Evolutionary conservation across 257 asterid species (phyloP), one percentile per base, ranked within the genome.

Genomic region (Plantago ovata): DNA sequence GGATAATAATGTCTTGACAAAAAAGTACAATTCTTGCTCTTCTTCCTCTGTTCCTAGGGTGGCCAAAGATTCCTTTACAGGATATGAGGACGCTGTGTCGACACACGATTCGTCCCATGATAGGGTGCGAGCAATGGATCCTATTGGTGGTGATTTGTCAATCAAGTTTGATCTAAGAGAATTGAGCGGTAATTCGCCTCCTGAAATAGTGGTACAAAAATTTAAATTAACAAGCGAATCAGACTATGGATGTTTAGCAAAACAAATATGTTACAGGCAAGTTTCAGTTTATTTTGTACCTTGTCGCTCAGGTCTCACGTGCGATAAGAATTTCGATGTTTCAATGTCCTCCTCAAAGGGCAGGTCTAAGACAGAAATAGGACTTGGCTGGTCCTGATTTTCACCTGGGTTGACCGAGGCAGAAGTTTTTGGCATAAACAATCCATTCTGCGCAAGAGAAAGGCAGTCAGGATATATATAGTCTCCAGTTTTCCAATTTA

Each of bases 101-200:
- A 74, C 48, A 66, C 82, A 76, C 21, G 84, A 72, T 53, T 83
- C 86, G 0, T 85, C 86, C 84, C 84, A 80, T 51, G 88, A 75
- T 16, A 88, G 79, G 38, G 90, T 77, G 18, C 95, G 94, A 6
- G 96, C 77, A 47, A 92, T 79, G 54, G 98, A 85, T 58, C 98
- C 98, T 69, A 88, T 92, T 10, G 95, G 98, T 16, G 96, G 98
- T 55, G 98, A 92, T 68, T 92, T 92, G 74, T 82, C 98, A 28
- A 92, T 85, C 77, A 88, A 78, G 72, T 80, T 85, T 63, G 82
- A 85, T 73, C 70, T 64, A n/a, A 71, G 19, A n/a, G 72, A 50
- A 58, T 74, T 76, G 43, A 36, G 72, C 13, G 71, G 69, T 65
- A 76, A 62, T 72, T 75, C 88, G 9, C n/a, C 63, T 46, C 89